Evolutionary conservation across 345 rosid species (phyloP).

Genomic region (Barbarea vulgaris): DNA sequence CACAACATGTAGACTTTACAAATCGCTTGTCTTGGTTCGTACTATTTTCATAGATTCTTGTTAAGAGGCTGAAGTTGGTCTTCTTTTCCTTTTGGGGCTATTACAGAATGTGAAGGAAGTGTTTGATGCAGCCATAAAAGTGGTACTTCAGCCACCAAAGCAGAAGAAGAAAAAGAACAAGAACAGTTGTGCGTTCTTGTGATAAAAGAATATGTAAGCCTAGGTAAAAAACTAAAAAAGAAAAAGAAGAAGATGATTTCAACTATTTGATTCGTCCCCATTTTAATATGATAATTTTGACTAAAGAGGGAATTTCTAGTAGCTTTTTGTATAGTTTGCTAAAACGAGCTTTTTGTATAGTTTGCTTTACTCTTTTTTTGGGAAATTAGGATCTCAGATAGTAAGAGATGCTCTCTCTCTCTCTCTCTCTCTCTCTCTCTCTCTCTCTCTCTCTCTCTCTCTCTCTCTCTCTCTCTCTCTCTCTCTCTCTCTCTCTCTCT

Average conservation of each 20-base stretch:
- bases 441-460: too few species aligned
- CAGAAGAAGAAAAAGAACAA: conserved; percentile 75
- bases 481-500: too few species aligned
- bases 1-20: conserved; percentile 68
- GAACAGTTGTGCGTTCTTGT: conserved; percentile 75
- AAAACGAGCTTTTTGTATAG: conserved; percentile 31
- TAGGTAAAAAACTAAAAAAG: conserved; percentile 27
- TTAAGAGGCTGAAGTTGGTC: background rate
- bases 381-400: conserved; percentile 10
- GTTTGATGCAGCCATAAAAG: conserved; percentile 82
- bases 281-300: conserved; percentile 27
- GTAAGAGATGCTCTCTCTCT: background rate
- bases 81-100: background rate
- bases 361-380: conserved; percentile 29
- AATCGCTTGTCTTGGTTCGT: background rate
- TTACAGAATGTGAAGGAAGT: conserved; percentile 85
- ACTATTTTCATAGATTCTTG: conserved; percentile 4
- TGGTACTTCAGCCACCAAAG: conserved; percentile 86
- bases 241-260: conserved; percentile 10
- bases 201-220: conserved; percentile 29
- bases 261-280: conserved; percentile 34
- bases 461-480: too few species aligned
- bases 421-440: too few species aligned
- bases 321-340: conserved; percentile 40
- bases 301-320: conserved; percentile 22